These are phyloP conservation scores for Colletotrichum echinochloae DNA, from an alignment of 2,329 filamentous ascomycete genomes.

Conservation along the genomic window DNA sequence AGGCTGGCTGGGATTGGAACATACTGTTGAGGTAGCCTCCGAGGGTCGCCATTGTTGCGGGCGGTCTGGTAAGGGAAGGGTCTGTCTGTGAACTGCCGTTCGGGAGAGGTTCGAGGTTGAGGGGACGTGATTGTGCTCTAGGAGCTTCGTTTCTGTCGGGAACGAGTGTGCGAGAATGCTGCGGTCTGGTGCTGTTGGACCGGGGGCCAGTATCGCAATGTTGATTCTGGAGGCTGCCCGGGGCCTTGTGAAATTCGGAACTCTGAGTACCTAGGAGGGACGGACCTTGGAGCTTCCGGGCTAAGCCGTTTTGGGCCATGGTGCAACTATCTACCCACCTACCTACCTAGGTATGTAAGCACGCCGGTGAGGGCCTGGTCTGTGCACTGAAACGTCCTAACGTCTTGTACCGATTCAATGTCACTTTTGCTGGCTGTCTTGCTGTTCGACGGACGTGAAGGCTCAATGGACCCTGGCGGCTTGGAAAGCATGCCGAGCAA, in stretches of 20 bases:
- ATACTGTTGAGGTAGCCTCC: constrained; percentile 60
- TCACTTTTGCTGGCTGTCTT: no score
- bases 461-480: neutral
- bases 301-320: constrained; percentile 27
- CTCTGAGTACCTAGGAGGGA: constrained; percentile 24
- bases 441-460: neutral
- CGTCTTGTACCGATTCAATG: neutral
- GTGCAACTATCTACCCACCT: no score
- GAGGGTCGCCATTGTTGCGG: constrained; percentile 56
- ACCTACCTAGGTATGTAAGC: neutral
- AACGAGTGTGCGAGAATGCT: neutral
- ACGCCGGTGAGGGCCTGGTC: constrained; percentile 10
- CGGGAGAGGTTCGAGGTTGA: neutral
- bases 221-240: constrained; percentile 11
- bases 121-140: neutral
- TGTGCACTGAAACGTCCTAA: neutral
- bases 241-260: constrained; percentile 39
- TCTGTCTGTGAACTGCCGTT: no score
- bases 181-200: neutral
- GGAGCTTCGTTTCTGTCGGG: neutral
- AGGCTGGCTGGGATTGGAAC: constrained; percentile 32
- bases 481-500: neutral
- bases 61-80: neutral
- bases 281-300: constrained; percentile 29
- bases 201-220: constrained; percentile 23